phyloP scores from a whole-genome alignment of 345 rosid genomes.

The Jatropha curcas region DNA sequence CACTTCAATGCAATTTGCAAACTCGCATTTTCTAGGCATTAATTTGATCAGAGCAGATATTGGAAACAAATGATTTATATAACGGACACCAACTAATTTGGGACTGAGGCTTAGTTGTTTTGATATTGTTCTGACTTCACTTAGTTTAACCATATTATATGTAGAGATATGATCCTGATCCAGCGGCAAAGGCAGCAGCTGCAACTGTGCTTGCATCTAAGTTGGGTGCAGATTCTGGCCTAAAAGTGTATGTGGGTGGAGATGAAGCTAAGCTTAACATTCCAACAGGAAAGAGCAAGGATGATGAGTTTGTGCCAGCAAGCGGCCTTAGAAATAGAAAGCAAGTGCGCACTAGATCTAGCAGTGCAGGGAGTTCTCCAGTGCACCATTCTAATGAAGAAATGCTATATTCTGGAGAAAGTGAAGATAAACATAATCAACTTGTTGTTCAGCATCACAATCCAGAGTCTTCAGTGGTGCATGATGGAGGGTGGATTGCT shows the following conservation, averaged over 20 bases:
- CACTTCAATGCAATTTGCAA: too few relatives aligned
- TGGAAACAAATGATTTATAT: too few relatives aligned
- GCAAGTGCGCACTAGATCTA: constrained; percentile 47
- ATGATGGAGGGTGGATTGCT: constrained; percentile 84
- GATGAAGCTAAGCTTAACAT: constrained; percentile 54
- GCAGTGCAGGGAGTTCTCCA: constrained; percentile 50
- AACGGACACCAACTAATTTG: too few relatives aligned
- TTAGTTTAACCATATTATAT: constrained; percentile 14
- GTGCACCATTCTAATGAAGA: constrained; percentile 45
- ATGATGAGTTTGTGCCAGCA: constrained; percentile 59
- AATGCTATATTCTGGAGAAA: constrained; percentile 35
- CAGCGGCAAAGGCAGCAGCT: constrained; percentile 98
- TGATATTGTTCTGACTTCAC: neutral
- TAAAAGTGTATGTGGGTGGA: constrained; percentile 71
- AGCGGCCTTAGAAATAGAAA: constrained; percentile 77
- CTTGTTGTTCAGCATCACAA: constrained; percentile 63
- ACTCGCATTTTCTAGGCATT: too few relatives aligned
- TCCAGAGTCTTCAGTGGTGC: constrained; percentile 52
- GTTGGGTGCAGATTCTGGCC: constrained; percentile 90
- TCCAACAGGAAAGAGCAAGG: constrained; percentile 63
- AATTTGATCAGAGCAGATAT: too few relatives aligned
- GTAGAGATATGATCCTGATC: constrained; percentile 96
- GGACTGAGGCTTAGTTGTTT: too few relatives aligned
- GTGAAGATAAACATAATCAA: constrained; percentile 51
- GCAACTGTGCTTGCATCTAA: constrained; percentile 95